Evolutionary conservation across 2,329 filamentous ascomycete species (phyloP).

Genomic region (Samsoniella hepiali): DNA sequence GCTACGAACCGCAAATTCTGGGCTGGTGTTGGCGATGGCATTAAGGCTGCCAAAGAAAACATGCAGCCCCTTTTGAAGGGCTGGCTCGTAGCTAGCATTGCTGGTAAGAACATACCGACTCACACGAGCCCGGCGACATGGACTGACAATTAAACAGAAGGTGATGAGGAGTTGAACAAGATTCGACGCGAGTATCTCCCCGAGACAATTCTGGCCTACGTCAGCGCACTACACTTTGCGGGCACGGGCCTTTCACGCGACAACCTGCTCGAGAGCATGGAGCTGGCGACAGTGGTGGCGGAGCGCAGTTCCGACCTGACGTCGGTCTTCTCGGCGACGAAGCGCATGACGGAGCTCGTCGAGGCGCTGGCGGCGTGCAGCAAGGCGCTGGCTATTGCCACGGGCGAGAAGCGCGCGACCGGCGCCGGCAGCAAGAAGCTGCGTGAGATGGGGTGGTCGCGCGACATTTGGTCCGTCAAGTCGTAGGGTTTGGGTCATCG

Average conservation of each 20-base stretch:
- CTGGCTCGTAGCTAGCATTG: constrained; percentile 57
- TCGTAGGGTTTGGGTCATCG: constrained; percentile 25
- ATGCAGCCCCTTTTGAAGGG: constrained; percentile 61
- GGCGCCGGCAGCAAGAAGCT: constrained; percentile 56
- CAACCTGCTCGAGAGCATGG: constrained; percentile 79
- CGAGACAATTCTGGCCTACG: constrained; percentile 79
- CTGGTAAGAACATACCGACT: constrained; percentile 45
- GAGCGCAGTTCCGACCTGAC: constrained; percentile 66
- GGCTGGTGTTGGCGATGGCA: constrained; percentile 49
- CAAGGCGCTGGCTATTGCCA: constrained; percentile 62
- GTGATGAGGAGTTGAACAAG: constrained; percentile 57
- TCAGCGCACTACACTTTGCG: constrained; percentile 75
- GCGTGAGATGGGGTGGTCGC: constrained; percentile 59
- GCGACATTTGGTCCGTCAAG: constrained; percentile 60
- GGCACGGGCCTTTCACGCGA: constrained; percentile 73
- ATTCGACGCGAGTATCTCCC: constrained; percentile 80
- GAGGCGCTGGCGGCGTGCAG: constrained; percentile 74
- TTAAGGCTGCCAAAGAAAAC: constrained; percentile 52
- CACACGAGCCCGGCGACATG: not conserved
- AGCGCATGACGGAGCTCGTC: constrained; percentile 71
- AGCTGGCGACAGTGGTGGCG: constrained; percentile 73
- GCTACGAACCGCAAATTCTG: constrained; percentile 48
- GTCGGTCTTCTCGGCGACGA: constrained; percentile 58
- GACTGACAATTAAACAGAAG: constrained; percentile 38
- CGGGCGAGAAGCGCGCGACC: constrained; percentile 51